Conservation (phyloP, 192 early-diverging fungal genomes). For the Backusella luteola region DNA sequence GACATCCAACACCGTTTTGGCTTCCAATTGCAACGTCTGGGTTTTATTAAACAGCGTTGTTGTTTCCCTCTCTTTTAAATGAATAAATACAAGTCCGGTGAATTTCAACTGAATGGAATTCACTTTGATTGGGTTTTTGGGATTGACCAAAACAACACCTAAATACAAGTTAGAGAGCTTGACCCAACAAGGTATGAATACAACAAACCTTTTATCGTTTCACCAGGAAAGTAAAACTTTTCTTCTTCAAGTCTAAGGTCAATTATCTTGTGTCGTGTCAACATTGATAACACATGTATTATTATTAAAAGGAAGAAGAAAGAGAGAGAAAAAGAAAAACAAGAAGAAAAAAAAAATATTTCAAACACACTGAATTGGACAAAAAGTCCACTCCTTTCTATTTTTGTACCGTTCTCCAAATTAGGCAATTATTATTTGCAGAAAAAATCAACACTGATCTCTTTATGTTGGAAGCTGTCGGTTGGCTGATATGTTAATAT, state of each 20-base stretch:
- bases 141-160: conserved; percentile 33
- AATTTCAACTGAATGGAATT: conserved; percentile 35
- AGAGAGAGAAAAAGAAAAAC: background rate
- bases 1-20: conserved; percentile 21
- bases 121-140: conserved; percentile 24
- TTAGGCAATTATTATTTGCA: background rate
- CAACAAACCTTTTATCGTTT: conserved; percentile 31
- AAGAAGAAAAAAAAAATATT: background rate
- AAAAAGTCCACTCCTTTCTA: background rate
- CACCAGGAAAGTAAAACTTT: conserved; percentile 41
- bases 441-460: background rate
- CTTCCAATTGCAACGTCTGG: background rate
- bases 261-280: conserved; percentile 21
- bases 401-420: background rate
- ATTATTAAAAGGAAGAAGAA: background rate
- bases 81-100: conserved; percentile 25
- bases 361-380: no score
- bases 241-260: conserved; percentile 35
- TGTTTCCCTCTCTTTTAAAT: conserved; percentile 31
- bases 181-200: background rate
- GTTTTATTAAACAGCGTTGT: conserved; percentile 27
- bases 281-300: conserved; percentile 2
- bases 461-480: no score
- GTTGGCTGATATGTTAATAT: no score
- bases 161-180: background rate